These are phyloP conservation scores for Schizophyllum commune DNA, from an alignment of 1,284 basidiomycete species.

Conservation along the genomic window DNA sequence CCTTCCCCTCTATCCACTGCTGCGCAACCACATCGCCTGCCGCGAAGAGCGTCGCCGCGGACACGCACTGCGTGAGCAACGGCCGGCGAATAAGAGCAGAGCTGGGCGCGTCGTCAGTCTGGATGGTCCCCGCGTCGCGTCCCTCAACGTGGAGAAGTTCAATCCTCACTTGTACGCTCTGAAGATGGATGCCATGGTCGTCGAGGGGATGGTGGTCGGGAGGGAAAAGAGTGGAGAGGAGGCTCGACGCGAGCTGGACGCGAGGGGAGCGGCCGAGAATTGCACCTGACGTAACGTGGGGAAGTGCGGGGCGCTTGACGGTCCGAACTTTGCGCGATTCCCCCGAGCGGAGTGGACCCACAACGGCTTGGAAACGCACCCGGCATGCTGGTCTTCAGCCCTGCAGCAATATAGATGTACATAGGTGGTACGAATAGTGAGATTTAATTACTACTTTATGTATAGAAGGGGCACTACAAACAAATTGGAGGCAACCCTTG, in stretches of 20 bases:
- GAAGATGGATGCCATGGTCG: background rate
- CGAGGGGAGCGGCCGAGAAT: background rate
- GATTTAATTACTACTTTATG: too few species aligned
- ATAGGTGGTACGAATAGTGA: too few species aligned
- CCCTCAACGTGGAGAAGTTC: background rate
- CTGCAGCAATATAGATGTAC: too few species aligned
- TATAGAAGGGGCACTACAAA: too few species aligned
- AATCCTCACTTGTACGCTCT: background rate
- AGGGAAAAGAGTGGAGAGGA: background rate
- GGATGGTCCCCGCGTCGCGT: background rate
- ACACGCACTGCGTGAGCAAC: slow-evolving; percentile 53
- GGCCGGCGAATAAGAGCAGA: slow-evolving; percentile 56
- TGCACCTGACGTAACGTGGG: background rate
- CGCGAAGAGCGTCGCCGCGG: slow-evolving; percentile 65
- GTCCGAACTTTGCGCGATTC: too few species aligned
- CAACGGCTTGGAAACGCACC: too few species aligned
- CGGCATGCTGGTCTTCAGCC: too few species aligned
- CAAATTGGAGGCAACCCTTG: too few species aligned
- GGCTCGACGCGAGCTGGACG: background rate
- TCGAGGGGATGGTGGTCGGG: background rate
- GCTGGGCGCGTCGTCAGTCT: slow-evolving; percentile 25
- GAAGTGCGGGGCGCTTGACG: background rate
- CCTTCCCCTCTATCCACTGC: slow-evolving; percentile 67
- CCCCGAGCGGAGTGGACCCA: too few species aligned
- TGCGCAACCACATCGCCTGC: slow-evolving; percentile 80